Percentiles rank a stretch among this genome's conserved stretches.
Conservation (phyloP, 352 stramenopile genomes). For the Pythium insidiosum region DNA sequence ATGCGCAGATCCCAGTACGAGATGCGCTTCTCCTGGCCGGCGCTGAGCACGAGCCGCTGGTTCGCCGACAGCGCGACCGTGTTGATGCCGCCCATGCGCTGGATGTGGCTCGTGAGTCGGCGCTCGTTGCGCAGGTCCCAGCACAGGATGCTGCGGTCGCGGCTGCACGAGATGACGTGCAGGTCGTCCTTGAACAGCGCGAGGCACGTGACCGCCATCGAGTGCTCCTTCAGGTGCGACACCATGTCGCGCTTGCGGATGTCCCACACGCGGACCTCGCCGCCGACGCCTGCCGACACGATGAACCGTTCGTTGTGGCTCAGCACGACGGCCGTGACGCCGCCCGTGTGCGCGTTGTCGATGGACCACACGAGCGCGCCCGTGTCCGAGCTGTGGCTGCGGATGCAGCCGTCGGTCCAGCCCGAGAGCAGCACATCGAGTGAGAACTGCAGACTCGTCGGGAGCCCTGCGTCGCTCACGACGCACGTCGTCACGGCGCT, state of each 20-base stretch:
- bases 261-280: conserved; percentile 92
- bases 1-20: conserved; percentile 90
- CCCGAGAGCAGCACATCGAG: conserved; percentile 85
- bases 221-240: conserved; percentile 90
- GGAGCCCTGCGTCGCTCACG: conserved; percentile 50
- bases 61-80: conserved; percentile 82
- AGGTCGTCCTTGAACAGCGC: conserved; percentile 88
- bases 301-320: conserved; percentile 89
- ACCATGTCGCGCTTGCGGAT: conserved; percentile 86
- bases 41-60: conserved; percentile 86
- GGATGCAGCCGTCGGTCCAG: conserved; percentile 87
- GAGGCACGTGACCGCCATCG: conserved; percentile 76
- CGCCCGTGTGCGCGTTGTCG: conserved; percentile 83
- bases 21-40: conserved; percentile 90
- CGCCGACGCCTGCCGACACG: conserved; percentile 68
- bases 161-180: conserved; percentile 83
- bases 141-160: conserved; percentile 88
- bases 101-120: conserved; percentile 81
- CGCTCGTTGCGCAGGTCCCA: conserved; percentile 89
- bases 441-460: conserved; percentile 78
- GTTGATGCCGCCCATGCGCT: conserved; percentile 92
- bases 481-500: conserved; percentile 35
- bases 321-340: conserved; percentile 84
- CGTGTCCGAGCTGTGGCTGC: conserved; percentile 80
- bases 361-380: conserved; percentile 85